These are phyloP conservation scores for Aspergillus bombycis DNA, from an alignment of 2,329 filamentous ascomycete genomes.

Conservation along the genomic window DNA sequence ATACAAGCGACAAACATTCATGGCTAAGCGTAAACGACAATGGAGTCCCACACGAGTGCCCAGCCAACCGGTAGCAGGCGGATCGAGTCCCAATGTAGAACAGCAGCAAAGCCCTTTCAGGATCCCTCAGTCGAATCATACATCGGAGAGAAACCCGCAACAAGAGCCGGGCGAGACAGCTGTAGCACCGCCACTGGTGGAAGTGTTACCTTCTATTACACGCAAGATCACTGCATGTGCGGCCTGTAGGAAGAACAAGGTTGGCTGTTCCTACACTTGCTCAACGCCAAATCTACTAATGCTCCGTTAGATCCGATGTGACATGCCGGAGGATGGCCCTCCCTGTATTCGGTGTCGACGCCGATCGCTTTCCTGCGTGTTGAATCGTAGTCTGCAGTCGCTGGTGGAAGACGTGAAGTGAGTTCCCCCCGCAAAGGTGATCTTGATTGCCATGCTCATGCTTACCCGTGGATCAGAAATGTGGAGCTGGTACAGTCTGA, in stretches of 20 bases:
- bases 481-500: not conserved
- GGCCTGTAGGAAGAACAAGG: not conserved
- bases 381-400: constrained; percentile 52
- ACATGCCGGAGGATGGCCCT: constrained; percentile 48
- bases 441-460: accelerated
- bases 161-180: not conserved
- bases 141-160: not conserved
- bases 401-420: constrained; percentile 2
- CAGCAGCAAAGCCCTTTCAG: not conserved
- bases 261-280: not conserved
- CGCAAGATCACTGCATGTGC: not conserved
- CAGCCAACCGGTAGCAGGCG: not conserved
- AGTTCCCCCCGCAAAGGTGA: not conserved
- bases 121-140: not conserved
- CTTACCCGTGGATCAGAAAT: not conserved
- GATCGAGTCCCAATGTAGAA: not conserved
- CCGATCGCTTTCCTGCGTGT: constrained; percentile 49
- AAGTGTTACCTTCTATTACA: not conserved
- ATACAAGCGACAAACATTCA: not conserved
- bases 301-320: constrained; percentile 48
- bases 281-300: not conserved
- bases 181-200: not conserved
- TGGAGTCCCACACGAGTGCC: not conserved
- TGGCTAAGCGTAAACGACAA: not conserved
- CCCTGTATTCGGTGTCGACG: constrained; percentile 53